Evolutionary conservation across 2,329 filamentous ascomycete species (phyloP).

Genomic region (Mycosphaerelloides madeirae): DNA sequence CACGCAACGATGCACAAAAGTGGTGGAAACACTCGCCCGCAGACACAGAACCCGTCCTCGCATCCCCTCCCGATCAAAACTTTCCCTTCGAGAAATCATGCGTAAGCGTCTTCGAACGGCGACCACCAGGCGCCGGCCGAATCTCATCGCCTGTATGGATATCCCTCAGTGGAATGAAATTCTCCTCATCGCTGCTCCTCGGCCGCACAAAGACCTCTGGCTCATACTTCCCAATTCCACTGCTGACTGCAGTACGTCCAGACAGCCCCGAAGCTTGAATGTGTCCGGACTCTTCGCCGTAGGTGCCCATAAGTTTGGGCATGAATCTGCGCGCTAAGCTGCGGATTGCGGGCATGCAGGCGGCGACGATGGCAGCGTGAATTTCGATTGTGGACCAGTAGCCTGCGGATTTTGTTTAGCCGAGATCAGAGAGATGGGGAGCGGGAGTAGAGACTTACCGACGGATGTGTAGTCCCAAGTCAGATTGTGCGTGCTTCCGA

Average conservation of each 20-base stretch:
- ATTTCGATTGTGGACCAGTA: constrained; percentile 17
- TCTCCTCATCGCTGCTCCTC: constrained; percentile 11
- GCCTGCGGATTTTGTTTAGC: constrained; percentile 4
- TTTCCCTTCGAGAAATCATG: no score
- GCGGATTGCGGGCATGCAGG: constrained; percentile 16
- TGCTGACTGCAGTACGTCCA: constrained; percentile 4
- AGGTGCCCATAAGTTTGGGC: constrained; percentile 14
- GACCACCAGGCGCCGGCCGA: not conserved
- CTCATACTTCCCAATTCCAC: constrained; percentile 3
- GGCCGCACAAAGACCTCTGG: constrained; percentile 5
- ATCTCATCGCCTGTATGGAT: constrained; percentile 1
- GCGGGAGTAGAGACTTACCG: no score
- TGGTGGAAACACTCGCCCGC: no score
- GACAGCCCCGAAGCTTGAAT: constrained; percentile 2
- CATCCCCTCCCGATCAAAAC: no score
- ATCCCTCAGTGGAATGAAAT: constrained; percentile 13
- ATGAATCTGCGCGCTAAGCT: constrained; percentile 12
- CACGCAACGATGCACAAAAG: no score
- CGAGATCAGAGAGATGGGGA: no score
- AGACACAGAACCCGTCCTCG: no score
- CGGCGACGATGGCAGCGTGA: constrained; percentile 11
- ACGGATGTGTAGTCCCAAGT: constrained; percentile 8
- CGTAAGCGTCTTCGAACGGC: no score
- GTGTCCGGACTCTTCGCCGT: constrained; percentile 1
- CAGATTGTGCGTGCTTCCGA: constrained; percentile 12